Evolutionary conservation across 2,329 filamentous ascomycete species (phyloP).

Genomic region (Fusarium solani-melongenae): DNA sequence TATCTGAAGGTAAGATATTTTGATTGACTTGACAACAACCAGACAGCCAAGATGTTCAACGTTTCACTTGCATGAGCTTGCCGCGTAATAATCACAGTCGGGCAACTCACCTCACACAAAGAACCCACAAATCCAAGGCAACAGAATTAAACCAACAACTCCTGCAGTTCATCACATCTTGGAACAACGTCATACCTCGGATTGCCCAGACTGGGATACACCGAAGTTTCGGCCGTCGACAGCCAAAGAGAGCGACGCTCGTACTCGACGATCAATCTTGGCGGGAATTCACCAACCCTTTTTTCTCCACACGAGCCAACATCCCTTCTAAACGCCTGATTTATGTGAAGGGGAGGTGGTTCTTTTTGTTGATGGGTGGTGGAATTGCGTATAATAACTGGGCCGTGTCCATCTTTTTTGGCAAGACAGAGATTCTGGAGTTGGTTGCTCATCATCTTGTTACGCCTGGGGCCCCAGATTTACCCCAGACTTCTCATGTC

Average conservation of each 20-base stretch:
- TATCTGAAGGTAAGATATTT: background rate
- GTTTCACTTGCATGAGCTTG: background rate
- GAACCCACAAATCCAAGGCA: conserved; percentile 4
- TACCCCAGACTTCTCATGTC: conserved; percentile 5
- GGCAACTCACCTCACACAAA: background rate
- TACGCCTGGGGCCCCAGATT: conserved; percentile 21
- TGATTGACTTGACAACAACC: background rate
- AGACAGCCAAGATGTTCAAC: background rate
- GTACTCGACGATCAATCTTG: conserved; percentile 32
- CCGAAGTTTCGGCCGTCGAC: conserved; percentile 16
- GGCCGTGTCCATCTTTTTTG: background rate
- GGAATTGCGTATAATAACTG: conserved; percentile 27
- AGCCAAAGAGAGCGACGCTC: conserved; percentile 20
- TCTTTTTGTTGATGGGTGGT: background rate
- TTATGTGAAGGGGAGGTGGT: background rate
- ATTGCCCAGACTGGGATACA: conserved; percentile 31
- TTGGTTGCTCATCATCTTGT: background rate
- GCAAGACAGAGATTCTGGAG: background rate
- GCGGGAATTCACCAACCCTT: conserved; percentile 25
- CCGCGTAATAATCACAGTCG: conserved; percentile 12
- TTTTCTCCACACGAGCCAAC: conserved; percentile 5
- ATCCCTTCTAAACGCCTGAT: background rate
- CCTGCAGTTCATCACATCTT: conserved; percentile 5
- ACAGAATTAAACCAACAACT: background rate
- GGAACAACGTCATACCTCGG: conserved; percentile 32